Evolutionary conservation across 2,329 filamentous ascomycete species (phyloP), one percentile per base, ranked within the genome.

Genomic region (Ceratocystis smalleyi): DNA sequence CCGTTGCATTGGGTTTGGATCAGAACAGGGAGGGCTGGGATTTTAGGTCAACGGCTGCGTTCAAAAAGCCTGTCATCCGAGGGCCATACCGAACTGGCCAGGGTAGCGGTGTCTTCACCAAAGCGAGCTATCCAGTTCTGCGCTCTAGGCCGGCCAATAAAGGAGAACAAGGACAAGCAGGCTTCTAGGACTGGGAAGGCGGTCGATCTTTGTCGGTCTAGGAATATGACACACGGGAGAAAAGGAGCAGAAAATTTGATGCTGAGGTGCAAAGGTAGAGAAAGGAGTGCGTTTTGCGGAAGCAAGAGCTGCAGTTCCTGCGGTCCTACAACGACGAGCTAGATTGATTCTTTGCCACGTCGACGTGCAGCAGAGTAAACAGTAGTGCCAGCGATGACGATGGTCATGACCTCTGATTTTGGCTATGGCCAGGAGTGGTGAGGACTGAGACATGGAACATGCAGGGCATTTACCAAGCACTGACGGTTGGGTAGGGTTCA

Each of bases 311-410:
- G 27, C 54, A 57, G 54, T 57, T 57, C n/a, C 12, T 7, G 17
- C 7, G 54, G 54, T 35, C 30, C 54, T 57, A 6, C 17, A 32
- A 30, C 30, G 15, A 35, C 5, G 32, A 30, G 54, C 54, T 35
- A 35, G 54, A 57, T 32, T 57, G 54, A 57, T 17, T 57, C 54
- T 57, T 35, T 57, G 54, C 54, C 54, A 57, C 54, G 54, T 57
- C 27, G 54, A 57, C 54, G 1, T 35, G 54, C 54, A 57, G 54
- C 12, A 57, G 35, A 57, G 27, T 35, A 32, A 30, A 57, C 54
- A n/a, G 32, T 57, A 30, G 27, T 35, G 54, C 35, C 30, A 19
- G 32, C 32, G 54, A n/a, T 32, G 54, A 57, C 27, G 54, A 57
- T 27, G 17, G n/a, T 24, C 8, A 51, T 15, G 47, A 7, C 12